Base-by-base conservation (phyloP, 2,329 filamentous ascomycete species). In the Alternaria brassicicola region DNA sequence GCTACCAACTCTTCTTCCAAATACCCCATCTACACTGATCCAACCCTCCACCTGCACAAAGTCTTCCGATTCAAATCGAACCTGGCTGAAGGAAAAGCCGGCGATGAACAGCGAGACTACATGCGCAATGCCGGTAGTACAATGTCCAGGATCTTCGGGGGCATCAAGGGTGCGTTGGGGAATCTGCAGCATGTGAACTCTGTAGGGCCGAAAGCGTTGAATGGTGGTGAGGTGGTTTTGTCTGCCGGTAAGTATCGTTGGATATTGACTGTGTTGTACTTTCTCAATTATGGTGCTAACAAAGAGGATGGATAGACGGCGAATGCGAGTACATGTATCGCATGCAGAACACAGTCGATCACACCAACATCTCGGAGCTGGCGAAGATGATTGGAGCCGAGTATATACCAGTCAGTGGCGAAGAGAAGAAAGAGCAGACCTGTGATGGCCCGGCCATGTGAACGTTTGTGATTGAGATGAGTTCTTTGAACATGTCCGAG, bases 301-400 rank as follows among this genome's bases (percentile, higher is more conserved):
- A 2, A 1, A 15, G 9, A 6, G 13, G 2, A 10, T 9, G 6
- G n/a, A 2, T 38, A 69, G 68, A 67, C 49, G 66, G 66, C 1
- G 42, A 57, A 10, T 69, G 66, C 52, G 66, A 71, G 41, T 70
- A 65, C 13, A 67, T 70, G 6, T 63, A 69, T 38, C 62, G 68
- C 12, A 71, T 71, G 68, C 68, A 71, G 41, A 71, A 67, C 21
- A 70, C 67, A 2, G 67, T 70, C 2, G 68, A 71, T 38, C 68
- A 71, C 31, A 67, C 63, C 1, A 64, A 61, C 39, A 55, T 69
- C 8, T 43, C 59, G 1, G 64, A 70, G 12, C 8, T 71, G 38
- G 59, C 57, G n/a, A 45, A 23, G n/a, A 12, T 57, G 5, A 36
- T 57, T 47, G 55, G 55, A 19, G 49, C 45, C 1, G 55, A 57